Conservation (phyloP, 768 basidiomycete species). For the Podaxis sp. region DNA sequence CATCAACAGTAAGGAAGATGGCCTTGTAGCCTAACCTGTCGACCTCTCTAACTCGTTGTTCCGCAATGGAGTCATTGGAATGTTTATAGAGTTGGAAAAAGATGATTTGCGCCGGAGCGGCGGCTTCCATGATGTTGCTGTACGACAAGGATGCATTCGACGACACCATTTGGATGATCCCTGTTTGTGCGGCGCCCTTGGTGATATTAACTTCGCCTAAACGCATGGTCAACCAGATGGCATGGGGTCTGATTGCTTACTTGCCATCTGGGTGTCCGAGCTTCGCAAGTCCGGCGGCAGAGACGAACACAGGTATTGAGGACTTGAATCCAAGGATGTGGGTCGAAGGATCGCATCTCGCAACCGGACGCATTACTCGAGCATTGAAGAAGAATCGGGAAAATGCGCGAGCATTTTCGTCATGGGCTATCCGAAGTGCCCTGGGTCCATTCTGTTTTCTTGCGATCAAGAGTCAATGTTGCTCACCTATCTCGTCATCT, state of each 20-base stretch:
- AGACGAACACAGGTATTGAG: constrained; percentile 80
- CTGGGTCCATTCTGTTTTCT: constrained; percentile 13
- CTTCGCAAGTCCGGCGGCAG: constrained; percentile 80
- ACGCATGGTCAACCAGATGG: neutral
- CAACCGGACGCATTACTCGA: constrained; percentile 72
- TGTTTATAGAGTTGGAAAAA: constrained; percentile 92
- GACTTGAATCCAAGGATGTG: constrained; percentile 70
- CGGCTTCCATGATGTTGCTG: constrained; percentile 59
- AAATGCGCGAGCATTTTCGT: constrained; percentile 80
- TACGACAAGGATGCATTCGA: constrained; percentile 73
- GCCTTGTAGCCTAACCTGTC: constrained; percentile 79
- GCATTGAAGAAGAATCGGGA: constrained; percentile 85
- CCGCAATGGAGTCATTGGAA: constrained; percentile 62
- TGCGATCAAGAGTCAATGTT: neutral
- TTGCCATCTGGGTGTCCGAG: constrained; percentile 79
- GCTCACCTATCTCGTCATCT: constrained; percentile 80
- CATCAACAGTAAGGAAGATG: constrained; percentile 91
- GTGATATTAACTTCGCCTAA: constrained; percentile 85
- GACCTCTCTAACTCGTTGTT: constrained; percentile 70
- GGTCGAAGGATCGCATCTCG: constrained; percentile 68
- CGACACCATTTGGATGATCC: constrained; percentile 85
- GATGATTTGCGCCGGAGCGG: constrained; percentile 55
- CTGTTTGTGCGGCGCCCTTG: constrained; percentile 59
- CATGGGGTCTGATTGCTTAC: constrained; percentile 2
- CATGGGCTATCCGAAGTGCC: constrained; percentile 40